Evolutionary conservation across 2,329 filamentous ascomycete species (phyloP).

Genomic region (Venturia aucupariae): DNA sequence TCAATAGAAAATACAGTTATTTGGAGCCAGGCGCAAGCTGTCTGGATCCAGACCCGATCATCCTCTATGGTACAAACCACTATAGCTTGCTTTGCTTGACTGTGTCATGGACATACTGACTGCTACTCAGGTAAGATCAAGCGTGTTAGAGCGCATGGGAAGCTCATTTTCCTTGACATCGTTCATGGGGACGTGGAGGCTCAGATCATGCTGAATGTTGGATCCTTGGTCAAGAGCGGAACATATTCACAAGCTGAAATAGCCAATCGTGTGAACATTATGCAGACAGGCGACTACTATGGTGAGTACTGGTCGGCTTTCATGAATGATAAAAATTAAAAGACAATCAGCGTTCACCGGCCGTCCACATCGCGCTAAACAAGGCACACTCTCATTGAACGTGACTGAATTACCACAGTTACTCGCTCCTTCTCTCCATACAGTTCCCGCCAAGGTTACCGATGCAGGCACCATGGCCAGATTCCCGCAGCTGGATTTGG

Average conservation of each 20-base stretch:
- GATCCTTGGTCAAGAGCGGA: conserved; percentile 5
- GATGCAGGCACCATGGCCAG: conserved; percentile 65
- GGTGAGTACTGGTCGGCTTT: conserved; percentile 44
- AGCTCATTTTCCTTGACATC: conserved; percentile 78
- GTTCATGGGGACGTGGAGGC: conserved; percentile 61
- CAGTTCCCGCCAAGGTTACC: conserved; percentile 61
- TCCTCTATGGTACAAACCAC: not conserved
- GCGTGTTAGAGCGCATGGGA: conserved; percentile 53
- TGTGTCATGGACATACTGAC: not conserved
- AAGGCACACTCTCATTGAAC: conserved; percentile 46
- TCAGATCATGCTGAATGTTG: conserved; percentile 66
- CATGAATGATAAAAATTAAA: not conserved
- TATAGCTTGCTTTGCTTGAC: not conserved
- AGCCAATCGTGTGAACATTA: conserved; percentile 48
- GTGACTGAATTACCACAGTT: conserved; percentile 53
- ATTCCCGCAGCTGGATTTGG: conserved; percentile 76
- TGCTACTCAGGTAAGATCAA: conserved; percentile 8
- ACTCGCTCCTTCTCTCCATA: conserved; percentile 69
- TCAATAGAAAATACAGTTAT: conserved; percentile 5
- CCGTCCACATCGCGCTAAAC: conserved; percentile 37
- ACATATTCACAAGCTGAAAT: conserved; percentile 4
- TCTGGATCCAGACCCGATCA: not conserved
- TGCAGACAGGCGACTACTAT: conserved; percentile 75
- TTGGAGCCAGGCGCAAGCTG: conserved; percentile 2
- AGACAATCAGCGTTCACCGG: conserved; percentile 54